Percentiles rank a stretch among this genome's conserved stretches.
Evolutionary conservation across 345 rosid species (phyloP).

Genomic region (Cardamine resedifolia): DNA sequence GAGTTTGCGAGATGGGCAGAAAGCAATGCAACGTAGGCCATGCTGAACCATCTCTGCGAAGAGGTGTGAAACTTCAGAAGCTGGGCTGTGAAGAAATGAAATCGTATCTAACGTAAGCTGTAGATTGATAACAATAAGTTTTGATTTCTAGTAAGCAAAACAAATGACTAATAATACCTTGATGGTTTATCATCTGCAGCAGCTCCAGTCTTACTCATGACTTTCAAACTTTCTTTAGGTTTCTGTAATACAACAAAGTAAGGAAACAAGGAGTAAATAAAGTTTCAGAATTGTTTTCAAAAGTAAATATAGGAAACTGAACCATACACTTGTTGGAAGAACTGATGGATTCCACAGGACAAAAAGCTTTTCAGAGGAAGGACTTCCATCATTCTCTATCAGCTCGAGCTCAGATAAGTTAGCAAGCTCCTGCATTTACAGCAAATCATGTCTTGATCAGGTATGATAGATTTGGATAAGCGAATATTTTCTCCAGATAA

Average conservation of each 20-base stretch:
- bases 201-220: constrained; percentile 31
- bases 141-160: background rate
- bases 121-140: constrained; percentile 9
- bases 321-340: constrained; percentile 44
- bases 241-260: constrained; percentile 47
- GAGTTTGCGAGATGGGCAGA: constrained; percentile 88
- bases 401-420: constrained; percentile 75
- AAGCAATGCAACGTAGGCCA: constrained; percentile 93
- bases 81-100: constrained; percentile 57
- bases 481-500: constrained; percentile 6
- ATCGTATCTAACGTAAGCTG: constrained; percentile 13
- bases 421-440: constrained; percentile 81
- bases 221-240: constrained; percentile 33
- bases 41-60: constrained; percentile 97
- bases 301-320: background rate
- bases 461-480: background rate
- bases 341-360: constrained; percentile 77
- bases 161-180: constrained; percentile 42
- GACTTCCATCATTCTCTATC: constrained; percentile 86
- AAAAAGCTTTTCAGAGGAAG: constrained; percentile 76
- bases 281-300: constrained; percentile 10
- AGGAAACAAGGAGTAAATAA: constrained; percentile 23
- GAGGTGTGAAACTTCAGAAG: constrained; percentile 68
- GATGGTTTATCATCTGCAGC: constrained; percentile 34
- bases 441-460: constrained; percentile 23